A percentile compares a stretch with the other conserved stretches of the same genome.
phyloP scores from a whole-genome alignment of 2,329 filamentous ascomycete species.

The Ophiostoma tasmaniense region DNA sequence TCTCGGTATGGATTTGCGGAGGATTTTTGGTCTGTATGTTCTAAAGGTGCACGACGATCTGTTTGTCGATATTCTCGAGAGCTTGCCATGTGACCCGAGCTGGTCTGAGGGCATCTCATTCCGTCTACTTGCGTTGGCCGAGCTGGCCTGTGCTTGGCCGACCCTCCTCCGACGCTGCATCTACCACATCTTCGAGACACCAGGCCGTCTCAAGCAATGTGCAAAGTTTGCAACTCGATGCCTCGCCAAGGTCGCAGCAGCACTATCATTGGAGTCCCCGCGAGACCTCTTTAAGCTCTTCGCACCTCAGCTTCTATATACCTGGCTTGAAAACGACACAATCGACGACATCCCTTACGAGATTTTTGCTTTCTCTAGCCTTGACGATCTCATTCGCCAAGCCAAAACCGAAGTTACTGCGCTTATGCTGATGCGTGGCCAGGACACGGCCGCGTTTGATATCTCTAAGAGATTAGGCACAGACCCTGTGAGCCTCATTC shows the following conservation, averaged over 20 bases:
- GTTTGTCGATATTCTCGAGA: conserved; percentile 73
- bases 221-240: conserved; percentile 64
- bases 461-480: conserved; percentile 51
- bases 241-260: conserved; percentile 55
- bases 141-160: conserved; percentile 73
- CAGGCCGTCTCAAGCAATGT: conserved; percentile 60
- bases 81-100: conserved; percentile 63
- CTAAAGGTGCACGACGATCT: conserved; percentile 75
- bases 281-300: conserved; percentile 74
- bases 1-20: conserved; percentile 60
- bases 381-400: conserved; percentile 60
- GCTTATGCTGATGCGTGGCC: conserved; percentile 72
- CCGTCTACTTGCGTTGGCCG: conserved; percentile 65
- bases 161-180: conserved; percentile 79
- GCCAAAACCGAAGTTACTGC: conserved; percentile 71
- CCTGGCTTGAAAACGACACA: conserved; percentile 65
- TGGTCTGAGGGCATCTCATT: conserved; percentile 78
- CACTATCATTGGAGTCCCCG: conserved; percentile 56
- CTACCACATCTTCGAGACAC: conserved; percentile 90
- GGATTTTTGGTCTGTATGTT: conserved; percentile 73
- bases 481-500: conserved; percentile 50
- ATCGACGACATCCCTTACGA: conserved; percentile 69
- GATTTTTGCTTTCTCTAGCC: conserved; percentile 70
- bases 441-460: conserved; percentile 52
- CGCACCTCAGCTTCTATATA: conserved; percentile 79